Conservation (phyloP, 441 rosid genomes). For the Arabidopsis lyrata region DNA sequence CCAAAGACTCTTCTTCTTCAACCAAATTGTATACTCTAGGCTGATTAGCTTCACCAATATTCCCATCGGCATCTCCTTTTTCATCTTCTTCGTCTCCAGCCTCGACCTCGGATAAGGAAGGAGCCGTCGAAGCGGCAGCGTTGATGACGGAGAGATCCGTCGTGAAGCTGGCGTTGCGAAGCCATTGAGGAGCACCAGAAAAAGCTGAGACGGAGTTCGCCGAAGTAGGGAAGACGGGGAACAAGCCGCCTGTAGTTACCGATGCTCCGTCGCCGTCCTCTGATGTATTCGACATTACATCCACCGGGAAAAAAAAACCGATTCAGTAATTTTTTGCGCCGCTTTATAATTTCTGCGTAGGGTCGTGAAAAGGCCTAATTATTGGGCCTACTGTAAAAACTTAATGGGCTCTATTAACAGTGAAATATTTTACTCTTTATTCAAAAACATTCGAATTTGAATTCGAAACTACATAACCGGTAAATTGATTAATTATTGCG, state of each 20-base stretch:
- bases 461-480: too few species aligned
- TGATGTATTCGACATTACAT: conserved; percentile 32
- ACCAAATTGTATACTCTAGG: conserved; percentile 43
- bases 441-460: too few species aligned
- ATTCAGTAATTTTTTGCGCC: not conserved
- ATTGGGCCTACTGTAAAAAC: conserved; percentile 6
- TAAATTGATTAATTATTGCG: too few species aligned
- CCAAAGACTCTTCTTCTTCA: conserved; percentile 46
- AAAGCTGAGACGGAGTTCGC: conserved; percentile 41
- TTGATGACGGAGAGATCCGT: conserved; percentile 66
- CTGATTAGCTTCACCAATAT: conserved; percentile 23
- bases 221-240: conserved; percentile 56
- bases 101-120: conserved; percentile 38
- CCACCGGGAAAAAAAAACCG: not conserved
- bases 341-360: conserved; percentile 10
- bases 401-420: not conserved
- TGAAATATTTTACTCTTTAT: not conserved
- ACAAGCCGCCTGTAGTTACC: conserved; percentile 47
- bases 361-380: conserved; percentile 4
- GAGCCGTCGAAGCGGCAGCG: conserved; percentile 57
- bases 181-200: conserved; percentile 64
- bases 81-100: conserved; percentile 41
- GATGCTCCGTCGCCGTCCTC: conserved; percentile 38
- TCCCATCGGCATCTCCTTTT: conserved; percentile 33
- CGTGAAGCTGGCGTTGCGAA: conserved; percentile 85